A percentile compares a stretch with the other conserved stretches of the same genome.
phyloP scores from a whole-genome alignment of 1,284 basidiomycete species.

The Wolfiporia cocos region DNA sequence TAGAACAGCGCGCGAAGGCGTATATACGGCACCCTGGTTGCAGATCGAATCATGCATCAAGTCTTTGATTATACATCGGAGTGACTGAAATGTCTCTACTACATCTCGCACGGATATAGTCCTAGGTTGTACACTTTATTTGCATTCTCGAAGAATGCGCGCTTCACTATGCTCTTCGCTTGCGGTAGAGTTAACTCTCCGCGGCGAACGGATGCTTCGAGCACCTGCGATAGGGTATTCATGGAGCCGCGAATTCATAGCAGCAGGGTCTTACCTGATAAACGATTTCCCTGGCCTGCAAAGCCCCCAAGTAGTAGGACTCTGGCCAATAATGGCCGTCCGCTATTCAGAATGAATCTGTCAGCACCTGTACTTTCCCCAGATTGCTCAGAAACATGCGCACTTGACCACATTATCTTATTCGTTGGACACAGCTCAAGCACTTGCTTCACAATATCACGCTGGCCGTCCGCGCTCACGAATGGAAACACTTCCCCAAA shows the following conservation, averaged over 20 bases:
- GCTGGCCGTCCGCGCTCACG: constrained; percentile 58
- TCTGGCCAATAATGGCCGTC: constrained; percentile 80
- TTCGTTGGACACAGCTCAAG: constrained; percentile 68
- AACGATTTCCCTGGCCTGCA: constrained; percentile 57
- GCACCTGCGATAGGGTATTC: constrained; percentile 34
- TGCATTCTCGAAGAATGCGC: constrained; percentile 53
- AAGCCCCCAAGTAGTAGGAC: constrained; percentile 58
- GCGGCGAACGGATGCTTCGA: constrained; percentile 36
- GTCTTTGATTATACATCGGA: no score
- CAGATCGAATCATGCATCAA: no score
- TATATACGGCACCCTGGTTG: no score
- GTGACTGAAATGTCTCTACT: neutral
- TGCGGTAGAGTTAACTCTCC: constrained; percentile 43
- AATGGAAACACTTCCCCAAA: constrained; percentile 76
- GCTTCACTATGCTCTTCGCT: constrained; percentile 42
- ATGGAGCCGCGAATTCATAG: no score
- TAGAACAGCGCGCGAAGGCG: no score
- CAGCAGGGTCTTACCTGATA: constrained; percentile 40
- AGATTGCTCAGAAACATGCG: constrained; percentile 15
- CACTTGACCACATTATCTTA: constrained; percentile 77
- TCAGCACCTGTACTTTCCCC: no score
- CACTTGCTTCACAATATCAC: constrained; percentile 49
- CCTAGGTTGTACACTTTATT: constrained; percentile 50
- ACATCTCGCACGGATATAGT: constrained; percentile 25
- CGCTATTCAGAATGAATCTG: no score